Conservation (phyloP, 306 rosid genomes). For the Cucurbita ficifolia region DNA sequence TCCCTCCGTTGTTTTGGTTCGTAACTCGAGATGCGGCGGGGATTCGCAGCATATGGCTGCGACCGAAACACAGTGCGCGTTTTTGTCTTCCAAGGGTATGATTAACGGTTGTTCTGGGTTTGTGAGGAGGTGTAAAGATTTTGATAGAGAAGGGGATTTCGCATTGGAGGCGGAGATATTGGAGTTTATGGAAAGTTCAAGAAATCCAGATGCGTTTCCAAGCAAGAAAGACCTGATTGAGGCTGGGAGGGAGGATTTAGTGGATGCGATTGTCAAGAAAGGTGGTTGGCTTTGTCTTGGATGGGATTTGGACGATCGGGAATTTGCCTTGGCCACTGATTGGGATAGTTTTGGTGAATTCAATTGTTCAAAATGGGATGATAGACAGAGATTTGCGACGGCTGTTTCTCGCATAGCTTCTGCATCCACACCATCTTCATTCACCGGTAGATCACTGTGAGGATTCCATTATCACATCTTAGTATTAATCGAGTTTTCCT, state of each 20-base stretch:
- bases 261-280: conserved; percentile 35
- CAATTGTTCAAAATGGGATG: conserved; percentile 7
- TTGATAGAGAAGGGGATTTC: conserved; percentile 33
- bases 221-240: conserved; percentile 51
- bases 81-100: conserved; percentile 17
- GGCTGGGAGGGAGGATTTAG: conserved; percentile 76
- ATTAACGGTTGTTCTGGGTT: conserved; percentile 26
- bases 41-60: conserved; percentile 2
- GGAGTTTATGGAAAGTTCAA: conserved; percentile 68
- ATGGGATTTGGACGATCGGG: conserved; percentile 43
- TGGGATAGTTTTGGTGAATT: conserved; percentile 7
- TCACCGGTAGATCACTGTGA: conserved; percentile 44
- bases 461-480: conserved; percentile 17
- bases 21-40: conserved; percentile 3
- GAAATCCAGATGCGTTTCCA: conserved; percentile 54
- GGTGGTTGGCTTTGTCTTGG: conserved; percentile 93
- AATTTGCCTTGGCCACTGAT: neutral
- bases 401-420: conserved; percentile 13
- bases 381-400: conserved; percentile 12
- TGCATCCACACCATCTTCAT: conserved; percentile 18
- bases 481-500: neutral
- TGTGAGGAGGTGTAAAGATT: conserved; percentile 33
- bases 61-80: conserved; percentile 2
- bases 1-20: conserved; percentile 9
- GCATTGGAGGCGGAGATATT: conserved; percentile 55